Evolutionary conservation across 1,284 basidiomycete species (phyloP).

Genomic region (Schizopora paradoxa): DNA sequence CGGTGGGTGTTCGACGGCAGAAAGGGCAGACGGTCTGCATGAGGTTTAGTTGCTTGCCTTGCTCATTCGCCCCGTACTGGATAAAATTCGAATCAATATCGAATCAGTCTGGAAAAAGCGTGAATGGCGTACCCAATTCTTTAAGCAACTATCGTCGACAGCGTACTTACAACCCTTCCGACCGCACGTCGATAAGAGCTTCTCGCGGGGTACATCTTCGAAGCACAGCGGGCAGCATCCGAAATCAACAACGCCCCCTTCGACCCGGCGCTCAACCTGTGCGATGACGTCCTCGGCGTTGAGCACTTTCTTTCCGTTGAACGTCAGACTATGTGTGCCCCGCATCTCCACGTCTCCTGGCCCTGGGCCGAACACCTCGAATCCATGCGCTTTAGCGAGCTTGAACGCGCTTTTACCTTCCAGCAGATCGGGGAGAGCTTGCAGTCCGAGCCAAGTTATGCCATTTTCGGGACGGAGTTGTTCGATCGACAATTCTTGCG

Average conservation of each 20-base stretch:
- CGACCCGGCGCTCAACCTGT: slow-evolving; percentile 20
- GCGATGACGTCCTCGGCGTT: slow-evolving; percentile 13
- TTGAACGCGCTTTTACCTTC: slow-evolving; percentile 25
- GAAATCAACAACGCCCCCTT: slow-evolving; percentile 21
- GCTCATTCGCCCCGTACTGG: slow-evolving; percentile 24
- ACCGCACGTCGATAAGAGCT: slow-evolving; percentile 24
- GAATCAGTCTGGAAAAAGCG: not conserved
- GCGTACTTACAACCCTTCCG: slow-evolving; percentile 23
- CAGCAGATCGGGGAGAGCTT: slow-evolving; percentile 13
- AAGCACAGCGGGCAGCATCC: slow-evolving; percentile 25
- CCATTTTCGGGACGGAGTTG: slow-evolving; percentile 22
- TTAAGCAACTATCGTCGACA: slow-evolving; percentile 22
- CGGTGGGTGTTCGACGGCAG: slow-evolving; percentile 24
- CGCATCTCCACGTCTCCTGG: slow-evolving; percentile 1
- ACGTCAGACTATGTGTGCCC: slow-evolving; percentile 6
- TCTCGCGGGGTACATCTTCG: slow-evolving; percentile 20
- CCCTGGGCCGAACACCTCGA: slow-evolving; percentile 17
- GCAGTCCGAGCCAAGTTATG: slow-evolving; percentile 23
- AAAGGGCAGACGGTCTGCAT: slow-evolving; percentile 26
- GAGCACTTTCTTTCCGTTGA: slow-evolving; percentile 19
- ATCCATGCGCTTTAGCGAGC: slow-evolving; percentile 22
- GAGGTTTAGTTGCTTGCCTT: slow-evolving; percentile 24
- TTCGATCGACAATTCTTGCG: no score
- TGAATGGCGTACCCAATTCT: slow-evolving; percentile 22
- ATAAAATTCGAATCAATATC: not conserved